Evolutionary conservation across 331 rosid genomes (phyloP), one percentile per base, ranked within the genome.

Genomic region (Malus hybrid): DNA sequence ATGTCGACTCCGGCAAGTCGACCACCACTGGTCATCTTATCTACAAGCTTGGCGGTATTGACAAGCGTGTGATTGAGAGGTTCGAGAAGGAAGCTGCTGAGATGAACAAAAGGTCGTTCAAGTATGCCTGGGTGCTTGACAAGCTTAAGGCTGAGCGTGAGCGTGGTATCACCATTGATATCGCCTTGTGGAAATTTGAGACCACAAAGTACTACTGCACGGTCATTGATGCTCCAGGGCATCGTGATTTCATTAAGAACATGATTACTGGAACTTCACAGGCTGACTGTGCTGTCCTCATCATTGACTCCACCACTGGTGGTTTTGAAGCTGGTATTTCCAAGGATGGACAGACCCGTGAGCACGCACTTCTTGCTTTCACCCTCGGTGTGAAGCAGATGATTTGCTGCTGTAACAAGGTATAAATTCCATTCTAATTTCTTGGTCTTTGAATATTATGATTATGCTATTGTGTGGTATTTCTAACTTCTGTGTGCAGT

Each of bases 61-160:
- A 80, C 80, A 80, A 80, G 83, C 83, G 83, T 75, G 83, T 80
- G 29, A 80, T 80, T 6, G 83, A 75, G 83, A 80, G 83, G 72
- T 75, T 80, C 9, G 83, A 80, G 83, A 80, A 80, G 83, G 83
- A 81, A 46, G 84, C 84, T 6, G 87, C 87, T 69, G 87, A 84
- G 79, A 84, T 81, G 87, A 84, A 80, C 87, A 84, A 84, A 63
- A 77, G 87, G 78, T 84, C 87, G 10, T 84, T 84, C 85, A 84
- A 84, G 83, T 83, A 80, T 24, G 87, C 87, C 7, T 79, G 82
- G 78, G 78, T 79, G 68, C 78, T 79, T 19, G 82, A 79, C 82
- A 79, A 79, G 78, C 78, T 79, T 15, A 79, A 79, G 82, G 82
- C 82, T 16, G 82, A 79, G 75, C 78, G 78, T 10, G 82, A 83